Evolutionary conservation across 1,284 basidiomycete genomes (phyloP).

Genomic region (Wolfiporia cocos): DNA sequence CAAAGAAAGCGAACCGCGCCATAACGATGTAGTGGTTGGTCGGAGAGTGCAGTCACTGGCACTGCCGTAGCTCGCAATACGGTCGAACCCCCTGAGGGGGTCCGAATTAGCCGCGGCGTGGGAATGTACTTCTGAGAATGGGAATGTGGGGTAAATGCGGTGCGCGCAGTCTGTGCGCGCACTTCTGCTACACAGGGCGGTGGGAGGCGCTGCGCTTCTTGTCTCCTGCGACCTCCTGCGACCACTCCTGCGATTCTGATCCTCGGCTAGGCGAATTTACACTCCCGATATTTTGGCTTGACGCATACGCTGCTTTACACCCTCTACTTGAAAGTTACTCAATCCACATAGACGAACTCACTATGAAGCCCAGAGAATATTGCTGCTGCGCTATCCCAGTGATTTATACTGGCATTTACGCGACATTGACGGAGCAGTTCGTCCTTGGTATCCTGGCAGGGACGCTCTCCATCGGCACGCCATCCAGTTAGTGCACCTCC

Average conservation of each 20-base stretch:
- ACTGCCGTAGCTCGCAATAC: too few relatives aligned
- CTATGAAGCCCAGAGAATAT: conserved; percentile 64
- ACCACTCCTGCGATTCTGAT: too few relatives aligned
- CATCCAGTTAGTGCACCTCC: conserved; percentile 53
- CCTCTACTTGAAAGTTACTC: too few relatives aligned
- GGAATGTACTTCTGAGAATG: conserved; percentile 8
- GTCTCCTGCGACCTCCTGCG: too few relatives aligned
- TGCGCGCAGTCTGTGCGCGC: too few relatives aligned
- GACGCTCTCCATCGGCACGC: conserved; percentile 74
- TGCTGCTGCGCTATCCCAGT: conserved; percentile 83
- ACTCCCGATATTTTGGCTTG: too few relatives aligned
- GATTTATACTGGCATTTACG: conserved; percentile 83
- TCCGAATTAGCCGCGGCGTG: conserved; percentile 12
- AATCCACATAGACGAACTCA: too few relatives aligned
- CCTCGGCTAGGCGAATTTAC: too few relatives aligned
- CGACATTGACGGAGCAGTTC: conserved; percentile 74
- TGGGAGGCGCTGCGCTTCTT: too few relatives aligned
- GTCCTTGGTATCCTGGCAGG: conserved; percentile 66
- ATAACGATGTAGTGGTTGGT: conserved; percentile 24
- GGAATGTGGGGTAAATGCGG: not conserved
- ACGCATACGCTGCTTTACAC: too few relatives aligned
- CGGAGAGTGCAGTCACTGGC: conserved; percentile 7
- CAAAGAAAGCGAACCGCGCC: conserved; percentile 36
- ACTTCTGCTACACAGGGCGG: too few relatives aligned
- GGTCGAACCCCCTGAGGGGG: conserved; percentile 1